A percentile compares a stretch with the other conserved stretches of the same genome.
phyloP scores from a whole-genome alignment of 1,139 yeast species.

The Candida sp. region DNA sequence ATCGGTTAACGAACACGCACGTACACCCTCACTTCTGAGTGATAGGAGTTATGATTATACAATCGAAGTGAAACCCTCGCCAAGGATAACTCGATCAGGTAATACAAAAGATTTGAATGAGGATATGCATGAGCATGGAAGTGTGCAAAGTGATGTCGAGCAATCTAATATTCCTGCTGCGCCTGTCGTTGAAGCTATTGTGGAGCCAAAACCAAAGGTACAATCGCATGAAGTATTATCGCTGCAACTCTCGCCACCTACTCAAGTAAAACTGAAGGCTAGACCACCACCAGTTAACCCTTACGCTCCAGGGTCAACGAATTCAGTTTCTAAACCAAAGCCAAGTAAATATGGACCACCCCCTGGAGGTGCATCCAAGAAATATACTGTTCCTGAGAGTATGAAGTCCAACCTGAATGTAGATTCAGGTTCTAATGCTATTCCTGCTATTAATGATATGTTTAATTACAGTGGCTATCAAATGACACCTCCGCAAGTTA shows the following conservation, averaged over 20 bases:
- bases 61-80: conserved; percentile 21
- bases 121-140: neutral
- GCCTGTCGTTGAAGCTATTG: neutral
- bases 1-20: conserved; percentile 1
- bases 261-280: conserved; percentile 7
- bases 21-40: conserved; percentile 29
- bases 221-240: conserved; percentile 4
- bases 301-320: conserved; percentile 33
- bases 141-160: neutral
- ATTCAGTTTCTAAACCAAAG: conserved; percentile 12
- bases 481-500: conserved; percentile 3
- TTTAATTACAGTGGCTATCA: conserved; percentile 23
- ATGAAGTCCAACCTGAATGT: conserved; percentile 11
- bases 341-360: conserved; percentile 29
- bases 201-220: conserved; percentile 4
- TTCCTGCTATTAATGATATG: conserved; percentile 26
- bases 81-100: conserved; percentile 8
- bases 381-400: conserved; percentile 8
- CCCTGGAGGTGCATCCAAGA: conserved; percentile 8
- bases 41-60: conserved; percentile 32
- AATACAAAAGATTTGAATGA: neutral
- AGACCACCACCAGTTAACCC: conserved; percentile 25
- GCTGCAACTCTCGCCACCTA: conserved; percentile 11
- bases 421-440: conserved; percentile 7
- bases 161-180: neutral